Conservation (phyloP, 1,139 yeast species). For the Yamadazyma trypodendri region DNA sequence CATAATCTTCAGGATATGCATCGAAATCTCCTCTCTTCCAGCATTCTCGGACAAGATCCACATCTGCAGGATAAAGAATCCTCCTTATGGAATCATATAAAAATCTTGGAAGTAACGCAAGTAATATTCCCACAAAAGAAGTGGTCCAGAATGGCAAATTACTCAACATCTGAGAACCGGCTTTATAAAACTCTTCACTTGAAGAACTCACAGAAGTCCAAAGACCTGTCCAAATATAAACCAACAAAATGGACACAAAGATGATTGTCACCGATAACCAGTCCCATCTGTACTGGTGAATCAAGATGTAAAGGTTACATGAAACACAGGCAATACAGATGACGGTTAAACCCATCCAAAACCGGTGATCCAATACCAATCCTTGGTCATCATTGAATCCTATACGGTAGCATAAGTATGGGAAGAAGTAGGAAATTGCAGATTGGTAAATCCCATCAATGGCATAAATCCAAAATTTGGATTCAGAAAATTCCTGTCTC, state of each 20-base stretch:
- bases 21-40: conserved; percentile 58
- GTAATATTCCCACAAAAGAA: conserved; percentile 64
- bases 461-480: conserved; percentile 83
- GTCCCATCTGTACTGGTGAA: conserved; percentile 94
- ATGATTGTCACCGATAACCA: conserved; percentile 72
- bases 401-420: conserved; percentile 61
- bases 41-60: conserved; percentile 84
- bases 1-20: conserved; percentile 56
- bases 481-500: conserved; percentile 76
- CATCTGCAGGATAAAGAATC: conserved; percentile 69
- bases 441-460: conserved; percentile 89
- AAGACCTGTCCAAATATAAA: conserved; percentile 87
- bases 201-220: conserved; percentile 60
- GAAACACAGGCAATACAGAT: conserved; percentile 77
- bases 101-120: conserved; percentile 78
- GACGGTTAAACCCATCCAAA: conserved; percentile 78
- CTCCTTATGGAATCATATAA: conserved; percentile 61
- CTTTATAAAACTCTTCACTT: conserved; percentile 72
- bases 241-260: conserved; percentile 60
- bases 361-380: conserved; percentile 73
- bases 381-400: conserved; percentile 65
- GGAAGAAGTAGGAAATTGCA: conserved; percentile 80
- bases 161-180: conserved; percentile 75
- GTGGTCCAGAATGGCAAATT: conserved; percentile 80
- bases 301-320: conserved; percentile 74